These are phyloP conservation scores for Cryptomeria japonica DNA, from an alignment of 75 land plant species.

Conservation along the genomic window DNA sequence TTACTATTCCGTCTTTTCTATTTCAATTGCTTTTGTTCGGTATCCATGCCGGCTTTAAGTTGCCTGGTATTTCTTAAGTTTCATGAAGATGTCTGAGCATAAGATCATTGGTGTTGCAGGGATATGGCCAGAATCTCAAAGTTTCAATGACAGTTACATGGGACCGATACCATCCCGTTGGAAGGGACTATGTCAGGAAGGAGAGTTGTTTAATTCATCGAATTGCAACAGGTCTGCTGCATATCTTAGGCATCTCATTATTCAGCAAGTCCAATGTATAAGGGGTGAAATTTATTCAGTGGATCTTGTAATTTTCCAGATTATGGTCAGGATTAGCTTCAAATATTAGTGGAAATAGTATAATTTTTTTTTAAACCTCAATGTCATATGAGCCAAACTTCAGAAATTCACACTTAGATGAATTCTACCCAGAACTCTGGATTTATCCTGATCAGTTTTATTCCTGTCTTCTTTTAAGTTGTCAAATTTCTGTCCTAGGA, in stretches of 20 bases:
- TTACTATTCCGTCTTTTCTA: not conserved
- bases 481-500: not conserved
- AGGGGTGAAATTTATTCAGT: not conserved
- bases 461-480: not conserved
- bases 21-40: not conserved
- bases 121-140: conserved; percentile 55
- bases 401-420: not conserved
- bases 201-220: conserved; percentile 34
- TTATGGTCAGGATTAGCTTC: not conserved
- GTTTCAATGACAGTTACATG: conserved; percentile 41
- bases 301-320: not conserved
- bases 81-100: not conserved
- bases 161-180: conserved; percentile 29
- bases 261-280: not conserved
- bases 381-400: not conserved
- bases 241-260: not conserved
- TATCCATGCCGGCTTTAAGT: not conserved
- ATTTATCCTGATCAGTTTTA: not conserved
- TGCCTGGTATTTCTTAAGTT: not conserved
- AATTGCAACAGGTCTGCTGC: conserved; percentile 41
- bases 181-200: conserved; percentile 45
- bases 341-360: not conserved
- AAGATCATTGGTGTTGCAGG: conserved; percentile 26
- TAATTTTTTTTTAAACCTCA: not conserved
- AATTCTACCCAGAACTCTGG: not conserved